phyloP scores from a whole-genome alignment of 768 basidiomycete genomes.

The Auriculariales sp. region DNA sequence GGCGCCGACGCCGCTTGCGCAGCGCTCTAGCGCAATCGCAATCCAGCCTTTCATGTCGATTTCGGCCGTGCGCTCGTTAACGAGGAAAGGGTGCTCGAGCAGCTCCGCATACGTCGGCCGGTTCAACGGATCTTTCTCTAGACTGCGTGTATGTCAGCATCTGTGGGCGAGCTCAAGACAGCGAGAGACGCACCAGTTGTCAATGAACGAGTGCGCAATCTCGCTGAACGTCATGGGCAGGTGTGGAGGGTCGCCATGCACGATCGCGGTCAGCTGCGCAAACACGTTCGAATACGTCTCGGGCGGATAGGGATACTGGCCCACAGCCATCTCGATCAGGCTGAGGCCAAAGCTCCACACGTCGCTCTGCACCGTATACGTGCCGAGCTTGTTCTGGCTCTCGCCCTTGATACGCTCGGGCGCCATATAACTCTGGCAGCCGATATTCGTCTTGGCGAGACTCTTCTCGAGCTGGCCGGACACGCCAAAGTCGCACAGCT shows the following conservation, averaged over 20 bases:
- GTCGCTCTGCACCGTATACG: slow-evolving; percentile 93
- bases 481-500: slow-evolving; percentile 98
- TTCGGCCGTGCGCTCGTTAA: slow-evolving; percentile 36
- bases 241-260: slow-evolving; percentile 83
- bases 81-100: slow-evolving; percentile 70
- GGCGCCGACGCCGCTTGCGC: not conserved
- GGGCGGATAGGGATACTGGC: slow-evolving; percentile 89
- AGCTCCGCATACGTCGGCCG: slow-evolving; percentile 77
- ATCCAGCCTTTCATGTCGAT: slow-evolving; percentile 88
- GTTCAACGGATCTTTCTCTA: slow-evolving; percentile 65
- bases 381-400: slow-evolving; percentile 68
- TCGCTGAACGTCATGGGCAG: slow-evolving; percentile 60
- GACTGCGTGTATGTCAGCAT: slow-evolving; percentile 10
- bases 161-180: too few relatives aligned
- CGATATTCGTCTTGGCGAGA: slow-evolving; percentile 95
- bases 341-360: slow-evolving; percentile 95
- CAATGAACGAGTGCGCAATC: slow-evolving; percentile 71
- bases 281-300: slow-evolving; percentile 97
- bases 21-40: slow-evolving; percentile 24
- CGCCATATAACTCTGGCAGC: slow-evolving; percentile 99
- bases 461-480: slow-evolving; percentile 94
- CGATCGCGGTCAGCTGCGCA: slow-evolving; percentile 92
- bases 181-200: slow-evolving; percentile 33
- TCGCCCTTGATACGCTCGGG: slow-evolving; percentile 96
- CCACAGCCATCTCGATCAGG: slow-evolving; percentile 85